These are phyloP conservation scores for Paraphysoderma sedebokerense DNA, from an alignment of 371 early-diverging fungal species.

Conservation along the genomic window DNA sequence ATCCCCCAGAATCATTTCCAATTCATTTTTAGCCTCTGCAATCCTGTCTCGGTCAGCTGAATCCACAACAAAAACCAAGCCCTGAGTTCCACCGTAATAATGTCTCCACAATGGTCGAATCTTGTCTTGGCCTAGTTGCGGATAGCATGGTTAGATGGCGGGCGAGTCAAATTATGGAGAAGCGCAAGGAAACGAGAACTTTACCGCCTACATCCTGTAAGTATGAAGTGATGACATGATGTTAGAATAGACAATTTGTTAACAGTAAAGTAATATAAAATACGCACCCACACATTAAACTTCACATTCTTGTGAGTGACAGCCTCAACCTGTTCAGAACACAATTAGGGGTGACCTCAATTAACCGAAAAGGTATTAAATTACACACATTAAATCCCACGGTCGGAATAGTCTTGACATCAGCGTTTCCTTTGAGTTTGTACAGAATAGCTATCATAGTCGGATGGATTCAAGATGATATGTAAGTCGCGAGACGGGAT, in stretches of 20 bases:
- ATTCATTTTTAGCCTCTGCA: constrained; percentile 63
- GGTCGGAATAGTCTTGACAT: constrained; percentile 74
- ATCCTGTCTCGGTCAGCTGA: constrained; percentile 68
- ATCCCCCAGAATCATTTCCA: constrained; percentile 61
- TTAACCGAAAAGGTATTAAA: not conserved
- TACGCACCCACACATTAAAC: constrained; percentile 65
- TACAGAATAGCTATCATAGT: constrained; percentile 53
- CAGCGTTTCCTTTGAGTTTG: constrained; percentile 69
- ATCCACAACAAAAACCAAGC: constrained; percentile 73
- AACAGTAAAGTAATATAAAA: not conserved
- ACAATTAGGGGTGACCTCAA: no score
- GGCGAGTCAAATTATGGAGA: no score
- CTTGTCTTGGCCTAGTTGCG: constrained; percentile 79
- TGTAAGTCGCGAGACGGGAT: not conserved
- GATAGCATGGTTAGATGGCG: no score
- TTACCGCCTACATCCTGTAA: constrained; percentile 70
- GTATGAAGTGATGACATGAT: not conserved
- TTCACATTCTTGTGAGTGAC: constrained; percentile 79
- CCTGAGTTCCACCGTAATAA: constrained; percentile 74
- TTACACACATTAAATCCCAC: constrained; percentile 65
- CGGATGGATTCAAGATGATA: not conserved
- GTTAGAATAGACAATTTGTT: not conserved
- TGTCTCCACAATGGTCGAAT: constrained; percentile 79
- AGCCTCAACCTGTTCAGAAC: no score
- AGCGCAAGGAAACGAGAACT: no score